phyloP scores from a whole-genome alignment of 2,329 filamentous ascomycete genomes.

The Huntiella moniliformis region DNA sequence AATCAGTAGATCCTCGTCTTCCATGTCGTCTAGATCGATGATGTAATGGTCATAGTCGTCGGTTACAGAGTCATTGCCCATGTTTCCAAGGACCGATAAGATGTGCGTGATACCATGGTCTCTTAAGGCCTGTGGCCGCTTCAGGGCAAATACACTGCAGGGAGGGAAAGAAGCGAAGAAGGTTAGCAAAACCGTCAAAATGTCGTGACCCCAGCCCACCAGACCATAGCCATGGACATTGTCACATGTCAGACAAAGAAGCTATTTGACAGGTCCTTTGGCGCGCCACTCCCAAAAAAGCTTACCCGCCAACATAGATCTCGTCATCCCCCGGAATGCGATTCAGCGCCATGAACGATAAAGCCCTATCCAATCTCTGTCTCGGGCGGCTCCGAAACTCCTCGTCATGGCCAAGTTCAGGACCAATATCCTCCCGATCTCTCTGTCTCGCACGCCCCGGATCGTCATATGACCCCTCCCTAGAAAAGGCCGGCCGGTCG shows the following conservation, averaged over 20 bases:
- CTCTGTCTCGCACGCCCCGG: neutral
- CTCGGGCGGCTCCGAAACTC: slow-evolving; percentile 8
- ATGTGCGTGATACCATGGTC: slow-evolving; percentile 72
- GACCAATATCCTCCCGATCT: slow-evolving; percentile 1
- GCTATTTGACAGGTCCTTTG: neutral
- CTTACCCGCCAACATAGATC: slow-evolving; percentile 24
- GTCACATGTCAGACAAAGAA: too few relatives aligned
- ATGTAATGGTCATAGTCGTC: slow-evolving; percentile 48
- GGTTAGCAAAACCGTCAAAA: neutral
- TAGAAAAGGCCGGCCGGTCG: neutral
- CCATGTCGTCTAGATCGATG: slow-evolving; percentile 78
- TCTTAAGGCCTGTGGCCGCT: slow-evolving; percentile 48
- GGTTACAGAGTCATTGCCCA: slow-evolving; percentile 12
- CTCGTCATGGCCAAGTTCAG: slow-evolving; percentile 3
- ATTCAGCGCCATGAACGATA: slow-evolving; percentile 23
- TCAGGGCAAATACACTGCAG: slow-evolving; percentile 58
- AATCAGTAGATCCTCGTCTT: slow-evolving; percentile 69
- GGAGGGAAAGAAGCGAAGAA: neutral
- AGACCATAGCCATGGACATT: too few relatives aligned
- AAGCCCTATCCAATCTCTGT: slow-evolving; percentile 8
- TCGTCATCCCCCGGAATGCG: slow-evolving; percentile 24
- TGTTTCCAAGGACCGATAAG: slow-evolving; percentile 52
- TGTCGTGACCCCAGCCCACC: too few relatives aligned
- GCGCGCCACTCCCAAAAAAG: slow-evolving; percentile 1
- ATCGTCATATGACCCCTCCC: neutral